Evolutionary conservation across 2,329 filamentous ascomycete genomes (phyloP).

Genomic region (Calonectria honghensis): DNA sequence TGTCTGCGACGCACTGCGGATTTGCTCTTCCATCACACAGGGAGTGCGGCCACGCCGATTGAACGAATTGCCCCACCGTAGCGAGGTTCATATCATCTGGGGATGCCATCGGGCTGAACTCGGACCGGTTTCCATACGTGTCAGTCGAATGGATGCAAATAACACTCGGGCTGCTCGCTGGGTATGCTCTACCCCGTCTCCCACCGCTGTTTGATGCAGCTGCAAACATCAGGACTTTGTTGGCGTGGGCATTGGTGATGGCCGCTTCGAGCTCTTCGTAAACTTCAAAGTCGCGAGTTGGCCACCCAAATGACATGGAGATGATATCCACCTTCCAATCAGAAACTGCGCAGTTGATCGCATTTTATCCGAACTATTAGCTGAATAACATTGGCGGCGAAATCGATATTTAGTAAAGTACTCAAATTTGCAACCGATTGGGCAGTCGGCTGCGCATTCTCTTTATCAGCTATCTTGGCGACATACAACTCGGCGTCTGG

Average conservation of each 20-base stretch:
- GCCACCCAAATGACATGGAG: constrained; percentile 50
- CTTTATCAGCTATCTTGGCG: too few species aligned
- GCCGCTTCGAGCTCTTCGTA: background rate
- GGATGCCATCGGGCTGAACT: constrained; percentile 38
- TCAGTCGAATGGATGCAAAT: constrained; percentile 43
- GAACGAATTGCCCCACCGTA: constrained; percentile 25
- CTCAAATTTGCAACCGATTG: too few species aligned
- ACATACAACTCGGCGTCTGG: too few species aligned
- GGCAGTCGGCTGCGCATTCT: too few species aligned
- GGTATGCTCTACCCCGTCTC: constrained; percentile 32
- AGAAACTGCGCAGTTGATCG: constrained; percentile 38
- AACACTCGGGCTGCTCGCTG: constrained; percentile 29
- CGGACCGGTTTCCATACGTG: constrained; percentile 27
- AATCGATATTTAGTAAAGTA: too few species aligned
- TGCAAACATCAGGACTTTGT: constrained; percentile 28
- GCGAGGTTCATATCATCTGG: constrained; percentile 32
- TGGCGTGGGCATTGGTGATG: constrained; percentile 17
- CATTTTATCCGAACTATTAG: background rate
- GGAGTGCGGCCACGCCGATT: constrained; percentile 35
- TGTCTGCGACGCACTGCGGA: background rate
- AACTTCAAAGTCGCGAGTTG: constrained; percentile 17
- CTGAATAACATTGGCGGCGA: too few species aligned
- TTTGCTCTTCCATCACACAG: constrained; percentile 12
- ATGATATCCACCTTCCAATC: constrained; percentile 49
- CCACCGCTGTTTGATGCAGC: constrained; percentile 41